Percentiles rank a stretch among this genome's conserved stretches.
Evolutionary conservation across 768 basidiomycete genomes (phyloP).

Genomic region (Tylopilus rubrobrunneus): DNA sequence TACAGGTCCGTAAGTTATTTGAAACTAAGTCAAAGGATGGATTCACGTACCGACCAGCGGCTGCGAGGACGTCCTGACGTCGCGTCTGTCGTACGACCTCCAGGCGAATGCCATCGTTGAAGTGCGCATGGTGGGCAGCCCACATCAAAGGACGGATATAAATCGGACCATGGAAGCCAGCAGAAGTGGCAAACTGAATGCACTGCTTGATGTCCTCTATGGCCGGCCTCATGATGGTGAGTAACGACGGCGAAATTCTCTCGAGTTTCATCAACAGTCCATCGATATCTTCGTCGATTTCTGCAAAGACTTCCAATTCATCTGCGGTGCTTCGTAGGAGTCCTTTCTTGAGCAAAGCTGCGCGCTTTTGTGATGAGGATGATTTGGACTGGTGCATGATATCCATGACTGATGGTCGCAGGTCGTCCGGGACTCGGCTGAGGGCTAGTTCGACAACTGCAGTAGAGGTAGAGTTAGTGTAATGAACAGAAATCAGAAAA

Average conservation of each 20-base stretch:
- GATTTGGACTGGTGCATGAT: constrained; percentile 66
- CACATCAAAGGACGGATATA: constrained; percentile 74
- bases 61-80: constrained; percentile 66
- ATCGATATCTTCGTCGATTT: constrained; percentile 64
- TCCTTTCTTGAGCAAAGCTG: constrained; percentile 64
- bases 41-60: constrained; percentile 66
- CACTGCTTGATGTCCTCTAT: constrained; percentile 63
- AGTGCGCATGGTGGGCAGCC: constrained; percentile 57
- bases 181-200: constrained; percentile 52
- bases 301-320: constrained; percentile 67
- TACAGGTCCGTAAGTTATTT: background rate
- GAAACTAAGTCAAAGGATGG: background rate
- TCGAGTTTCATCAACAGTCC: constrained; percentile 52
- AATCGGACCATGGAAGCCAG: constrained; percentile 62
- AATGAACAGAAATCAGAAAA: background rate
- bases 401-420: constrained; percentile 56
- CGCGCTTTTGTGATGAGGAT: constrained; percentile 63
- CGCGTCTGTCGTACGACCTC: constrained; percentile 70
- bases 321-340: constrained; percentile 64
- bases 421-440: constrained; percentile 54
- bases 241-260: constrained; percentile 53
- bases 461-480: constrained; percentile 7
- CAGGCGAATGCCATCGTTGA: constrained; percentile 71
- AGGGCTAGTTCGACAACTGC: constrained; percentile 67
- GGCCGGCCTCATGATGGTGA: constrained; percentile 43